A percentile compares a stretch with the other conserved stretches of the same genome.
These are phyloP conservation scores for Trichophyton benhamiae DNA, from an alignment of 2,329 filamentous ascomycete genomes.

Conservation along the genomic window DNA sequence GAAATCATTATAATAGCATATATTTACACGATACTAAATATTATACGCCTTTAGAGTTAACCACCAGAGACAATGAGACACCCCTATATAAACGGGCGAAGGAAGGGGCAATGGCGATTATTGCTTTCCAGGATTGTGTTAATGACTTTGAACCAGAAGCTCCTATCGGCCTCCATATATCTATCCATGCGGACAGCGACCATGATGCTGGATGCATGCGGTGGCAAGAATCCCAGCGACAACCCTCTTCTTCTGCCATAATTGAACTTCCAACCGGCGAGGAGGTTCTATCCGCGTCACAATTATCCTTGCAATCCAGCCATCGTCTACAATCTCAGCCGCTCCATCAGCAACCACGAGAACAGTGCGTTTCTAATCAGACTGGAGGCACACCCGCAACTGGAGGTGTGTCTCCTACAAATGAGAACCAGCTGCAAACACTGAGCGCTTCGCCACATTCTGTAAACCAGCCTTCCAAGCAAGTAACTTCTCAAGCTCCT, in stretches of 20 bases:
- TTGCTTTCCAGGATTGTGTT: not conserved
- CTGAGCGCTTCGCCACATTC: no score
- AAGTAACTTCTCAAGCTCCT: not conserved
- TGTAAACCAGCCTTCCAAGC: no score
- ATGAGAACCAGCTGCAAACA: not conserved
- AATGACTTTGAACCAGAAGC: not conserved
- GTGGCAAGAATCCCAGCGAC: not conserved
- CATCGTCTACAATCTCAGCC: not conserved
- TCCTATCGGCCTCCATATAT: not conserved
- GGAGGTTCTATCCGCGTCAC: conserved; percentile 4
- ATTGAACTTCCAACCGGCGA: conserved; percentile 5
- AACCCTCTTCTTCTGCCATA: conserved; percentile 3
- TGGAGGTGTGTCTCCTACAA: not conserved
- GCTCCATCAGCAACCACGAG: not conserved
- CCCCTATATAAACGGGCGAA: not conserved
- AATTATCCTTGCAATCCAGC: not conserved
- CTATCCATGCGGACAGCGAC: not conserved
- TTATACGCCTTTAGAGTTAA: not conserved
- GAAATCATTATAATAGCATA: not conserved
- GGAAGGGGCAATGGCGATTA: not conserved
- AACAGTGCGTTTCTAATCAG: not conserved
- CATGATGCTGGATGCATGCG: not conserved
- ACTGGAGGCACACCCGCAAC: no score
- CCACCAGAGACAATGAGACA: not conserved
- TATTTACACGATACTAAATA: not conserved